Base-by-base conservation (phyloP, 495 filamentous ascomycete species). In the Tuber borchii region DNA sequence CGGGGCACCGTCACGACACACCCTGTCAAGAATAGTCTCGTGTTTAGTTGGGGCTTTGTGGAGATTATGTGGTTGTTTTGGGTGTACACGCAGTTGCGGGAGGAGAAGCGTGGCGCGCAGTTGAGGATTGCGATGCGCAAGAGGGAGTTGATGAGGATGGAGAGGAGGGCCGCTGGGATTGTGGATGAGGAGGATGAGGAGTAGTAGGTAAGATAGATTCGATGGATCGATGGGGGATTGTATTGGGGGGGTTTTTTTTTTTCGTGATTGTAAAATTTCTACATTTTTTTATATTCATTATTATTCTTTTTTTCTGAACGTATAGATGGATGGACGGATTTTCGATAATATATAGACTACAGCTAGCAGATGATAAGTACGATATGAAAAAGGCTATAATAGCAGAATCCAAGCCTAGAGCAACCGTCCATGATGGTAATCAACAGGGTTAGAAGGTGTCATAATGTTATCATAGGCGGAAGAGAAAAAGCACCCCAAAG, bases 61-160 rank as follows among this genome's bases (percentile, higher is more conserved):
- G 82, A 83, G 48, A 51, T 76, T 44, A 74, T 81, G 65, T 75
- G 45, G 69, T 81, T 79, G 82, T 83, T 83, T 69, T 83, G 81
- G 82, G 78, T 83, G 75, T 83, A 81, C 73, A 75, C 48, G 12
- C 71, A 74, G n/a, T 73, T 83, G 22, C 73, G 78, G n/a, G 82
- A 83, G 69, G 82, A 83, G 71, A 73, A 72, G 8, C 34, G 45
- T 26, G 78, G 75, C 7, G 81, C 81, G 14, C 74, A 76, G 31
- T 71, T 72, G n/a, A 71, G 80, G 26, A 82, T 82, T 19, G 70
- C 72, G 6, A 6, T 39, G 0, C 71, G 80, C 8, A 82, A 76
- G 71, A 74, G 80, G 70, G 34, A 31, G 43, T 31, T 73, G 71
- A 42, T 22, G 45, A 72, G 69, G 71, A 44, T 76, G n/a, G 71